Evolutionary conservation across 805 yeast genomes (phyloP).

Genomic region (Cyberlindnera galapagoensis): DNA sequence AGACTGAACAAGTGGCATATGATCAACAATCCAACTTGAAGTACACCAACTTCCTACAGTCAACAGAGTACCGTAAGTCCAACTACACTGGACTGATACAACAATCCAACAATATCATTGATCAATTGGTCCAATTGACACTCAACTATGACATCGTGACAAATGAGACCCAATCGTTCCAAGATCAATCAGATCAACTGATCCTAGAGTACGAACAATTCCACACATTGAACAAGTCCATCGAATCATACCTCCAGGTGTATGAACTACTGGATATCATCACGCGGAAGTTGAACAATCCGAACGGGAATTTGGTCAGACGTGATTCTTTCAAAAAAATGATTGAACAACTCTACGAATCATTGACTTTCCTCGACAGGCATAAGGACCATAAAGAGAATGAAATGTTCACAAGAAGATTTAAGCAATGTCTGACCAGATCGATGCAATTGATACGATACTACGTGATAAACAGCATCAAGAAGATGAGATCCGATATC

Average conservation of each 20-base stretch:
- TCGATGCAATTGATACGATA: constrained; percentile 70
- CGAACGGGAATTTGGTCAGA: constrained; percentile 63
- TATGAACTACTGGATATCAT: constrained; percentile 71
- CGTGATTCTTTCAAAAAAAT: constrained; percentile 48
- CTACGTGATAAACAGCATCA: constrained; percentile 43
- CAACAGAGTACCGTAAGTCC: constrained; percentile 26
- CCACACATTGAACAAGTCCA: constrained; percentile 34
- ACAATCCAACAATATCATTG: constrained; percentile 40
- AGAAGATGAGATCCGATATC: constrained; percentile 27
- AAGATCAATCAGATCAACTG: constrained; percentile 45
- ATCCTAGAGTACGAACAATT: constrained; percentile 40
- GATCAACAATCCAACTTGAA: constrained; percentile 31
- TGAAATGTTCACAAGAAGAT: constrained; percentile 61
- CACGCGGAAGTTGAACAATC: constrained; percentile 59
- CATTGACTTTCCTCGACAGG: constrained; percentile 51
- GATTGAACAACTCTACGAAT: constrained; percentile 55
- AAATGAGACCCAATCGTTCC: constrained; percentile 57
- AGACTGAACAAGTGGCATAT: constrained; percentile 34
- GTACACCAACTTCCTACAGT: constrained; percentile 25
- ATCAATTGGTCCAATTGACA: constrained; percentile 41
- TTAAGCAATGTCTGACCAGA: constrained; percentile 78
- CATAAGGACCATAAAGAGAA: constrained; percentile 62
- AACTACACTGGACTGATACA: constrained; percentile 32
- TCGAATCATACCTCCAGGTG: constrained; percentile 44
- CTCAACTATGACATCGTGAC: constrained; percentile 52